phyloP scores from a whole-genome alignment of 208 protist species.

The Wallacemonas sp. region DNA sequence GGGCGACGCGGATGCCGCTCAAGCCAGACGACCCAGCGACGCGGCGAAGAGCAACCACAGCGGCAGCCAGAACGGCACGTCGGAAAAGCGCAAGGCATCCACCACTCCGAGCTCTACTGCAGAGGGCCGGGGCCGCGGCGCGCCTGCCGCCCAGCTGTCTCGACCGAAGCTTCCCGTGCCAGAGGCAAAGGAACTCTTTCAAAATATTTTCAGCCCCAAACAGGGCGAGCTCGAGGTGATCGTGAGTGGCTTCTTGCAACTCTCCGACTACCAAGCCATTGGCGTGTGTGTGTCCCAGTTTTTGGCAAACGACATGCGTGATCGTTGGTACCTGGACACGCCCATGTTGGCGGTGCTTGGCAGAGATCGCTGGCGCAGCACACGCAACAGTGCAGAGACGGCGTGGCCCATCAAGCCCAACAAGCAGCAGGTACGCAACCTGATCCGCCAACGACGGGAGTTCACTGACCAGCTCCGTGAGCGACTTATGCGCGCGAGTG shows the following conservation, averaged over 20 bases:
- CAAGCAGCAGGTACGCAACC: conserved; percentile 22
- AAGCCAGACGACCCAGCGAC: background rate
- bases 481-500: conserved; percentile 31
- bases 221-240: conserved; percentile 41
- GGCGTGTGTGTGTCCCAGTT: conserved; percentile 28
- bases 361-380: conserved; percentile 26
- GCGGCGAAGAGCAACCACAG: background rate
- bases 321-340: conserved; percentile 45
- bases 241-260: conserved; percentile 25
- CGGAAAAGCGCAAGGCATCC: no score
- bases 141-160: background rate
- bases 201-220: conserved; percentile 31
- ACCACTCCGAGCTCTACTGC: no score
- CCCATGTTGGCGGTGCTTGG: conserved; percentile 44
- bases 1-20: background rate
- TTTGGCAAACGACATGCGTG: conserved; percentile 17
- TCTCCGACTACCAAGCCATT: conserved; percentile 18
- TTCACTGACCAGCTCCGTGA: conserved; percentile 32
- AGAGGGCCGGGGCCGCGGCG: no score
- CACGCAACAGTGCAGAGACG: conserved; percentile 16
- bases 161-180: conserved; percentile 13
- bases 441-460: conserved; percentile 28
- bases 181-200: conserved; percentile 28
- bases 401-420: conserved; percentile 13
- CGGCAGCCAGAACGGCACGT: no score